Evolutionary conservation across 2,329 filamentous ascomycete genomes (phyloP), one percentile per base, ranked within the genome.

Genomic region (Exophiala spinifera): DNA sequence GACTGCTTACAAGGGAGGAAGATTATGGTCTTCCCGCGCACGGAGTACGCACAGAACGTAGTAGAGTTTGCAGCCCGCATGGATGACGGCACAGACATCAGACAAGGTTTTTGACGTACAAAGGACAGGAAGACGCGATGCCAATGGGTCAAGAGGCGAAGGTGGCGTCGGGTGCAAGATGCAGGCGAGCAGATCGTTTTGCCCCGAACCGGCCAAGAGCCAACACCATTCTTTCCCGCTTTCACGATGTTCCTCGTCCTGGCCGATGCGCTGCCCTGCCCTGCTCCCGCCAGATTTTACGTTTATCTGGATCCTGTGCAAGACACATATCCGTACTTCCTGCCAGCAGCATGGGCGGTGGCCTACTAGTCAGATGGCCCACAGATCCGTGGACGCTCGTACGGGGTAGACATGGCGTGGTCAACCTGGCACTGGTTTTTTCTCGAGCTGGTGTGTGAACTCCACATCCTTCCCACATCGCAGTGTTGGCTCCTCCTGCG

Each of bases 181-280:
- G 42, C 42, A 25, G 28, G 20, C 21, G 19, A 25, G 42, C 25
- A n/a, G 42, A 44, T 44, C 42, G n/a, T 44, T 44, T 44, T 31
- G 28, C 28, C 28, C 28, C 28, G 11, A 31, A 21, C 42, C 20
- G 20, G n/a, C 14, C 23, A 23, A 7, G 20, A n/a, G 42, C 11
- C 7, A 36, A 2, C 28, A 10, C 28, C 28, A 25, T 10, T 17
- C 36, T 33, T 11, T 36, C 20, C n/a, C 44, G 14, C 25, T 46
- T 28, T 25, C 11, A 28, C n/a, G 33, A 39, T 48, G 25, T 40
- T 45, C 46, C 40, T 51, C 51, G 36, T 53, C 40, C 39, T 54
- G 46, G 44, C 48, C 46, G 51, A 50, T 55, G 45, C 52, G 52
- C 28, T 31, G 28, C 28, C 28, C 28, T 25, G 4, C 5, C 23